These are phyloP conservation scores for Camelina laxa DNA, from an alignment of 345 rosid species.

Conservation along the genomic window DNA sequence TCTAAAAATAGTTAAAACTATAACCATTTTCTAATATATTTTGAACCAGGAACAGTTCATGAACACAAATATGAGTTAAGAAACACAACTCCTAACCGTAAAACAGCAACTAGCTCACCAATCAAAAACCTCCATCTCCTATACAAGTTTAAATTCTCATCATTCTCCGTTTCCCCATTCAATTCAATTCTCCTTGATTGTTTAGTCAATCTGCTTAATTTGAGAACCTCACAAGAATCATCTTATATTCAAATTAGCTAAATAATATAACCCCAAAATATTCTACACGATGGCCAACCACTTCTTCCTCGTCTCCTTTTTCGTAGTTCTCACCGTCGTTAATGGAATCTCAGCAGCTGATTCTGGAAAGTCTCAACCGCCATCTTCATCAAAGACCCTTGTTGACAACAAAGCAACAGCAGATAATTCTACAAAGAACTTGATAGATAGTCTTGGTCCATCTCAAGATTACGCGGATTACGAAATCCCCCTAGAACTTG, in stretches of 20 bases:
- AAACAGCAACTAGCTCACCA: slow-evolving; percentile 5
- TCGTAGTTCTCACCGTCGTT: slow-evolving; percentile 8
- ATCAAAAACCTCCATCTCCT: slow-evolving; percentile 7
- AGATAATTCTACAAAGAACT: slow-evolving; percentile 17
- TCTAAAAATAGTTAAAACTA: no score
- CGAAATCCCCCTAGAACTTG: slow-evolving; percentile 42
- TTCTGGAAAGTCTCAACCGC: slow-evolving; percentile 12
- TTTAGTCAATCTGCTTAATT: background rate
- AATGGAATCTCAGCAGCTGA: slow-evolving; percentile 33
- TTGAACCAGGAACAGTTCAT: no score
- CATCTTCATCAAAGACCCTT: background rate
- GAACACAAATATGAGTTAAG: background rate
- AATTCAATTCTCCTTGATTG: slow-evolving; percentile 5
- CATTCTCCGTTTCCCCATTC: slow-evolving; percentile 17
- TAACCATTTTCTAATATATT: no score
- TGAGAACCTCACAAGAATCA: slow-evolving; percentile 10
- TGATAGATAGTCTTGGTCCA: slow-evolving; percentile 44
- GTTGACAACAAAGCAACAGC: slow-evolving; percentile 16
- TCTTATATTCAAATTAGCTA: background rate
- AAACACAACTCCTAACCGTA: background rate
- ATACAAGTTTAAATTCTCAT: slow-evolving; percentile 26
- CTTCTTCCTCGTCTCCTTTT: background rate
- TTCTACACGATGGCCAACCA: slow-evolving; percentile 16
- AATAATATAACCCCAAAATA: background rate
- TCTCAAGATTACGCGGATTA: slow-evolving; percentile 47